Conservation (phyloP, 768 basidiomycete species). For the Mycena alexandri region DNA sequence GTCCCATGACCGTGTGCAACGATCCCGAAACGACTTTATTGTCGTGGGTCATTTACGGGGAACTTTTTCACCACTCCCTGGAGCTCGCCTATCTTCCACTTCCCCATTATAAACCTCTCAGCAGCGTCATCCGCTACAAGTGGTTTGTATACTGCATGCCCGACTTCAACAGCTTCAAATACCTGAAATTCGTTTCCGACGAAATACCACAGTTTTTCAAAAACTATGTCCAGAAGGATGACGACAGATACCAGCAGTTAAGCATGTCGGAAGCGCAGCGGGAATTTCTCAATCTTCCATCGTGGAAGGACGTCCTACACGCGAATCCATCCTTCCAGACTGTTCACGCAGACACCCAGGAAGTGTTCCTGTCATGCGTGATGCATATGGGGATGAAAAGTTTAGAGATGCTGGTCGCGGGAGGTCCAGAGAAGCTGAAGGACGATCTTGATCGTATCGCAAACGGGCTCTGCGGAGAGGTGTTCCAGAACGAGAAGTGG, state of each 20-base stretch:
- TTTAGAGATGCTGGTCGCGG: slow-evolving; percentile 22
- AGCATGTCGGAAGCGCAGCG: slow-evolving; percentile 24
- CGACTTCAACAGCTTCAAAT: slow-evolving; percentile 30
- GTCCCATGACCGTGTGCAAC: slow-evolving; percentile 12
- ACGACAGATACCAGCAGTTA: slow-evolving; percentile 26
- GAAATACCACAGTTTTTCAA: slow-evolving; percentile 21
- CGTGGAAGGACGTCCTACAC: slow-evolving; percentile 16
- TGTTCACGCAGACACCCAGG: background rate
- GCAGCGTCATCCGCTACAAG: slow-evolving; percentile 32
- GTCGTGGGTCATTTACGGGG: slow-evolving; percentile 35
- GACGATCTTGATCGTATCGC: slow-evolving; percentile 27
- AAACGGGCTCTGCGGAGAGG: background rate
- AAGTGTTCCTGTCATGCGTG: background rate
- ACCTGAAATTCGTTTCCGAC: slow-evolving; percentile 16
- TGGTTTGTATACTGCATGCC: slow-evolving; percentile 38
- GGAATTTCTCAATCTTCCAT: background rate
- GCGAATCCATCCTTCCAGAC: background rate
- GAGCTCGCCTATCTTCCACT: slow-evolving; percentile 28
- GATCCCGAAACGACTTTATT: slow-evolving; percentile 34
- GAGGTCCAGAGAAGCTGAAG: slow-evolving; percentile 13
- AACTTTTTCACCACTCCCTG: slow-evolving; percentile 34
- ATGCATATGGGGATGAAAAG: slow-evolving; percentile 32
- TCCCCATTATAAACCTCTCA: slow-evolving; percentile 23
- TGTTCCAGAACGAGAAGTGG: too few species aligned
- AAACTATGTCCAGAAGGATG: slow-evolving; percentile 16